Evolutionary conservation across 768 basidiomycete species (phyloP), one percentile per base, ranked within the genome.

Genomic region (Nevesoporus exiguus): DNA sequence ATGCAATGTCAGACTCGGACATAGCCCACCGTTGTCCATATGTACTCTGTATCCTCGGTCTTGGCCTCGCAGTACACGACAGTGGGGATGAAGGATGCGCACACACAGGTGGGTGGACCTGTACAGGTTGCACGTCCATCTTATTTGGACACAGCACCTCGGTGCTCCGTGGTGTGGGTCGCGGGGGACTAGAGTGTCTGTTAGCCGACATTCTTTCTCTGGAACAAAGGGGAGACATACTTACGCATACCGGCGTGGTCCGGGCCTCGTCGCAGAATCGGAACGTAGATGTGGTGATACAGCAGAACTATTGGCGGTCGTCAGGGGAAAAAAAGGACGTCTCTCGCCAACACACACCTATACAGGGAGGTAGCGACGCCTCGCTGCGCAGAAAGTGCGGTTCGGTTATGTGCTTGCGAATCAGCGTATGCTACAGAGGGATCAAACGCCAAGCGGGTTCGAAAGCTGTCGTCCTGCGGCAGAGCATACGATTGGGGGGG

Each of bases 221-320:
- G 22, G 17, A 10, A 47, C 17, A 49, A 51, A 30, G 19, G 5
- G 7, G 15, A 44, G 21, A 27, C 3, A 11, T 40, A 10, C 71
- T 73, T 30, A 73, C 70, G 44, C 39, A 49, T 52, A 57, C 21
- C 49, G 60, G 3, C 55, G 60, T 29, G 66, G 50, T 42, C 27
- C 51, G 17, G 52, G 29, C 36, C 15, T 41, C 44, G 27, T 25
- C 22, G 49, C 10, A 17, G 60, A 41, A 29, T 49, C 60, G 30
- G 58, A 54, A 34, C 67, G 58, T 22, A 81, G 51, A 46, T 81
- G 75, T 3, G 80, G 73, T 49, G 82, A 80, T 21, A 85, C 79
- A 33, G 82, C 76, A 48, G 80, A 76, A 60, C 83, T 83, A 59
- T 30, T 50, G 22, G 46, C 10, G 47, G n/a, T 25, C 17, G 30